phyloP scores from a whole-genome alignment of 164 flowering plant genomes.

The Stephania cephalantha region DNA sequence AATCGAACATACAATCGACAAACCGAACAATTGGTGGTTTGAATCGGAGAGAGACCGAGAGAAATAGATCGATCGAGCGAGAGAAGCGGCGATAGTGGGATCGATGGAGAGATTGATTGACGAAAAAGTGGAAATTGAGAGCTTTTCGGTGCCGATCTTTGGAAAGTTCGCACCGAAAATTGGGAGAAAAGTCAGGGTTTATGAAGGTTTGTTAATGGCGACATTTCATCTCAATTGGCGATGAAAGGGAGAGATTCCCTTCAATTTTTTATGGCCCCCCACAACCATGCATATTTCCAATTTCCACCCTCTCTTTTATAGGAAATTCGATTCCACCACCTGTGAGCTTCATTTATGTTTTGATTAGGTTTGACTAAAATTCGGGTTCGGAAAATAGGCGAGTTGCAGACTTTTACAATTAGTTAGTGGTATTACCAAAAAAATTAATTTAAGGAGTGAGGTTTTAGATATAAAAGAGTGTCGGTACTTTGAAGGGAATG shows the following conservation, averaged over 20 bases:
- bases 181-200: not conserved
- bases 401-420: no score
- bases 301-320: no score
- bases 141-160: slow-evolving; percentile 18
- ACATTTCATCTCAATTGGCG: not conserved
- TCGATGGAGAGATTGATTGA: slow-evolving; percentile 6
- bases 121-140: not conserved
- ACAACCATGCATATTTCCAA: no score
- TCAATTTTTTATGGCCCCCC: not conserved
- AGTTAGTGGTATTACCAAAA: no score
- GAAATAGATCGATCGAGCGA: slow-evolving; percentile 10
- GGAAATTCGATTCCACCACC: not conserved
- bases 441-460: no score
- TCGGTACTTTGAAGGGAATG: no score
- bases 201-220: not conserved
- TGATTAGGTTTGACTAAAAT: no score
- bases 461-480: no score
- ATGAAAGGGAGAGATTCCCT: not conserved
- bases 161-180: slow-evolving; percentile 19
- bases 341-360: not conserved
- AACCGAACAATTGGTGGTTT: not conserved
- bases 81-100: not conserved
- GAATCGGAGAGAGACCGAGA: not conserved
- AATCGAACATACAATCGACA: not conserved
- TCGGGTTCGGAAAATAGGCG: no score